Percentiles rank a stretch among this genome's conserved stretches.
Conservation (phyloP, 495 filamentous ascomycete genomes). For the Glonium stellatum region DNA sequence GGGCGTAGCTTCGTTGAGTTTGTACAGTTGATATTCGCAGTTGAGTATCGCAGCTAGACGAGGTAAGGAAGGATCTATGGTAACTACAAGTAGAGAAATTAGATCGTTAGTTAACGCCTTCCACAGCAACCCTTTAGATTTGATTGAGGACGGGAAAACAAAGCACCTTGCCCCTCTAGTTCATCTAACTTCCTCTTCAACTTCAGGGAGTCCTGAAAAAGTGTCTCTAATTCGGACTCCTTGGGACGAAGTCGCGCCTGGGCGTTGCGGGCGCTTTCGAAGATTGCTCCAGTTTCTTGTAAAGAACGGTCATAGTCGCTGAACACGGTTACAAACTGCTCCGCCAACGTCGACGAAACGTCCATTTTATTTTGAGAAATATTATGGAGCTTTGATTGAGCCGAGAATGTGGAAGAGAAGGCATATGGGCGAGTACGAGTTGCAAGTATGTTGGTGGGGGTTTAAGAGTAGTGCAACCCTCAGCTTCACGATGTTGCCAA, state of each 20-base stretch:
- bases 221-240: not conserved
- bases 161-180: conserved; percentile 19
- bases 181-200: conserved; percentile 28
- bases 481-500: not conserved
- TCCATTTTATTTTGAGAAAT: conserved; percentile 11
- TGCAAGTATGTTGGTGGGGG: not conserved
- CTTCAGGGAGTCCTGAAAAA: conserved; percentile 23
- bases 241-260: not conserved
- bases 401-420: not conserved
- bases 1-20: conserved; percentile 22
- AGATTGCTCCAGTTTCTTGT: not conserved
- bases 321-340: conserved; percentile 9
- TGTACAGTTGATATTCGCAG: conserved; percentile 29
- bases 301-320: conserved; percentile 7
- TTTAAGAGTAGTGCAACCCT: not conserved
- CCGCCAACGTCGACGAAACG: conserved; percentile 12
- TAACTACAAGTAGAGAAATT: conserved; percentile 4
- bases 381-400: not conserved
- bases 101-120: not conserved
- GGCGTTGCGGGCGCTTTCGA: conserved; percentile 1
- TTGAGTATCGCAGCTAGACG: conserved; percentile 22
- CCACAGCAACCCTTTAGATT: not conserved
- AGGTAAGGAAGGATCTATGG: conserved; percentile 4
- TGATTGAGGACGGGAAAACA: not conserved
- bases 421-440: not conserved